Evolutionary conservation across 2,329 filamentous ascomycete species (phyloP).

Genomic region (Cercospora berteroae): DNA sequence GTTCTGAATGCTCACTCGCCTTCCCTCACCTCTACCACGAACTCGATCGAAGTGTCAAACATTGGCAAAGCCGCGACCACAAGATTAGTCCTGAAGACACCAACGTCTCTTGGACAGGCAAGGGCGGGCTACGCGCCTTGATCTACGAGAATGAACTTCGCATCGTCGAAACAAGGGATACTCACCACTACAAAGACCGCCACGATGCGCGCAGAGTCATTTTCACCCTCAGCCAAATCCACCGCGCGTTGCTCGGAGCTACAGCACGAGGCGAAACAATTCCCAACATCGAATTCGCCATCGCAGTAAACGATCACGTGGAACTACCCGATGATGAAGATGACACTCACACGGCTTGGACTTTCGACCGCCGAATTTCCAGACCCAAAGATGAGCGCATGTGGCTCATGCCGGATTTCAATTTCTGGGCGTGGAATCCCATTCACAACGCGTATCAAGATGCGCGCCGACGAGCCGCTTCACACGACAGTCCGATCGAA

Average conservation of each 20-base stretch:
- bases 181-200: constrained; percentile 24
- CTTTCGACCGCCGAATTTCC: constrained; percentile 20
- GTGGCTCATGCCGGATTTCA: constrained; percentile 54
- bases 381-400: constrained; percentile 38
- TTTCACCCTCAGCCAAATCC: constrained; percentile 45
- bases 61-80: constrained; percentile 22
- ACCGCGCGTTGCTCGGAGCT: constrained; percentile 45
- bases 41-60: constrained; percentile 27
- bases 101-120: constrained; percentile 19
- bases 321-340: constrained; percentile 12
- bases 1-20: constrained; percentile 25
- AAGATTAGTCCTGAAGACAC: constrained; percentile 22
- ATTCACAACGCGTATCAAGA: constrained; percentile 15
- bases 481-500: constrained; percentile 1
- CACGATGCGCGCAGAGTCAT: constrained; percentile 18
- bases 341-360: constrained; percentile 25
- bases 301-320: constrained; percentile 47
- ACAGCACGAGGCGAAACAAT: constrained; percentile 38
- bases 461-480: constrained; percentile 3
- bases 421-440: constrained; percentile 43
- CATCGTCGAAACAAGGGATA: constrained; percentile 25
- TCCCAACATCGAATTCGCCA: constrained; percentile 50
- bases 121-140: constrained; percentile 24
- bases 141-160: constrained; percentile 31
- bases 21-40: constrained; percentile 33